Conservation (phyloP, 805 yeast genomes). For the Suhomyces sp. region DNA sequence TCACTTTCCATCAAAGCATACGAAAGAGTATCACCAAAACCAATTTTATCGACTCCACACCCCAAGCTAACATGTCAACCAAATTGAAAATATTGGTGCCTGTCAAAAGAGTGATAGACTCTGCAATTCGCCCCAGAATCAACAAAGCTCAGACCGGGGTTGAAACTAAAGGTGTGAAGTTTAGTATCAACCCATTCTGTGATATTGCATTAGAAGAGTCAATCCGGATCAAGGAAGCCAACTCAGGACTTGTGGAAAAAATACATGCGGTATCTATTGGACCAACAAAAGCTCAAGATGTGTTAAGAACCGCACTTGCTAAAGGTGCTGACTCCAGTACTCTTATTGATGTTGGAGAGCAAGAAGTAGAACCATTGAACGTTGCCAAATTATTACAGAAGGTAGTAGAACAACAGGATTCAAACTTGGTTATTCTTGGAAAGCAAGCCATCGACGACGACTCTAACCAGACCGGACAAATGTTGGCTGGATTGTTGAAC, state of each 20-base stretch:
- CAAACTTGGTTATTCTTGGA: constrained; percentile 85
- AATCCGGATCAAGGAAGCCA: constrained; percentile 64
- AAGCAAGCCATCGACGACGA: constrained; percentile 98
- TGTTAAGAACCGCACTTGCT: constrained; percentile 85
- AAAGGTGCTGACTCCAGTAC: constrained; percentile 92
- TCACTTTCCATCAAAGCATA: background rate
- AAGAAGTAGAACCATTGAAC: constrained; percentile 78
- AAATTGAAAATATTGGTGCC: constrained; percentile 83
- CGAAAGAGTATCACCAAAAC: background rate
- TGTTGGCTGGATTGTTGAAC: constrained; percentile 86
- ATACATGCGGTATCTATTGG: constrained; percentile 94
- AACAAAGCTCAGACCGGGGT: constrained; percentile 82
- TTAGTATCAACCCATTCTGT: constrained; percentile 93
- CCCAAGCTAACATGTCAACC: constrained; percentile 21
- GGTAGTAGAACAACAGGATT: constrained; percentile 64
- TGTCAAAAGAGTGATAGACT: constrained; percentile 91
- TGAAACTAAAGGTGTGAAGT: constrained; percentile 87
- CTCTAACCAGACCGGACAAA: constrained; percentile 92
- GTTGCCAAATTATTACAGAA: constrained; percentile 83
- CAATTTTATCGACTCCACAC: too few species aligned
- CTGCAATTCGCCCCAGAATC: constrained; percentile 89
- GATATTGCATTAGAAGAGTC: constrained; percentile 98
- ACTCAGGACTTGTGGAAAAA: constrained; percentile 67
- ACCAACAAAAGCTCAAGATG: constrained; percentile 80
- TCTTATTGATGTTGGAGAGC: constrained; percentile 72